phyloP scores from a whole-genome alignment of 2,329 filamentous ascomycete species.

The Scedosporium boydii region DNA sequence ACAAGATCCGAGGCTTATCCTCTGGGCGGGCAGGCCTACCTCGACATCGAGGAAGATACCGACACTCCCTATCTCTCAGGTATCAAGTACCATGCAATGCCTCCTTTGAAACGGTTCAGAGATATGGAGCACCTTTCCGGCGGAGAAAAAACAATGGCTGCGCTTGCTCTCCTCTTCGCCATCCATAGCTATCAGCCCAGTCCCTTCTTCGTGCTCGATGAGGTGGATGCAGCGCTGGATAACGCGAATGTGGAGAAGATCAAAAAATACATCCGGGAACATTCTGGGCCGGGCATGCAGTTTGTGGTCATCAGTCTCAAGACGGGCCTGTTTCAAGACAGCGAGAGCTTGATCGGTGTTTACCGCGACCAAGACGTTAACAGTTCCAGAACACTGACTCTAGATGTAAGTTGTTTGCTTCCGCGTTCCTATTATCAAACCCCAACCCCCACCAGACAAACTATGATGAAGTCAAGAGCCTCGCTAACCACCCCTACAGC shows the following conservation, averaged over 20 bases:
- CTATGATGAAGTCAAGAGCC: not conserved
- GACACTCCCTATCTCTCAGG: conserved; percentile 92
- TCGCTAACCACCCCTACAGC: conserved; percentile 14
- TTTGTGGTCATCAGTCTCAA: conserved; percentile 98
- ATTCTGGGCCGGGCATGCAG: conserved; percentile 94
- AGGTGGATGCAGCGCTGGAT: conserved; percentile 96
- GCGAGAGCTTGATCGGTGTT: conserved; percentile 89
- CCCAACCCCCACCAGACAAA: not conserved
- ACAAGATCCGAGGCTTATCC: conserved; percentile 87
- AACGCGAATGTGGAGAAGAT: conserved; percentile 95
- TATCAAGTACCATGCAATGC: conserved; percentile 98
- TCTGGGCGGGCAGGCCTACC: conserved; percentile 78
- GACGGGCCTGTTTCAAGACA: conserved; percentile 90
- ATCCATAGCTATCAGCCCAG: conserved; percentile 93
- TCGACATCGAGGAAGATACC: conserved; percentile 89
- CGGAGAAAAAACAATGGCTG: conserved; percentile 98
- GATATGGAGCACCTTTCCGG: conserved; percentile 98
- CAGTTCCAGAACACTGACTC: conserved; percentile 78
- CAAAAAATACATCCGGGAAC: conserved; percentile 90
- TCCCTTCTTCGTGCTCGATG: conserved; percentile 96
- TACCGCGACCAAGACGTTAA: conserved; percentile 93
- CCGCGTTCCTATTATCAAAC: too few species aligned
- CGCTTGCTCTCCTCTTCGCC: conserved; percentile 89
- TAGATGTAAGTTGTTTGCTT: conserved; percentile 70
- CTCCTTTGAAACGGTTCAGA: conserved; percentile 92